Conservation (phyloP, 768 basidiomycete species). For the Pleurotus djamor region DNA sequence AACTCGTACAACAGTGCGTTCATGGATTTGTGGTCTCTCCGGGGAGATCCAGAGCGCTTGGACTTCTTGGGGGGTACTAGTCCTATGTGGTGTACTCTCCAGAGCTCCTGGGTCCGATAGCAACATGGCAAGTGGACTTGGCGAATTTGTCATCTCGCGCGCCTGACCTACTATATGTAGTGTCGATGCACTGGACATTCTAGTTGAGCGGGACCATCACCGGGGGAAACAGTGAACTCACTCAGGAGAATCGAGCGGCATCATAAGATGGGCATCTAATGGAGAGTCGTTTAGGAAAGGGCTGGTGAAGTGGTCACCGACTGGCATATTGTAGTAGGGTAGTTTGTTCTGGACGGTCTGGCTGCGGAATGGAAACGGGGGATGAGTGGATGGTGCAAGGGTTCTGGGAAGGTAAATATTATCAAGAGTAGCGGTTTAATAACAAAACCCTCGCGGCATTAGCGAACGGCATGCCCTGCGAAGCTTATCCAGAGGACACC, state of each 20-base stretch:
- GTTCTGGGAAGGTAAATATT: not conserved
- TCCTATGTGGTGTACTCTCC: conserved; percentile 25
- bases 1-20: conserved; percentile 37
- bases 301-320: not conserved
- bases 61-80: conserved; percentile 24
- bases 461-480: not conserved
- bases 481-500: not conserved
- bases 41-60: conserved; percentile 34
- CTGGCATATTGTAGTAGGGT: not conserved
- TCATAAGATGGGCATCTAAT: not conserved
- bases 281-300: not conserved
- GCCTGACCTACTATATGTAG: conserved; percentile 34
- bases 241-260: not conserved
- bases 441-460: not conserved
- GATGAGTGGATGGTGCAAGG: not conserved
- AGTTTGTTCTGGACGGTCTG: too few relatives aligned
- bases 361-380: not conserved
- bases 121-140: conserved; percentile 41
- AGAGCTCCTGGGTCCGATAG: conserved; percentile 42
- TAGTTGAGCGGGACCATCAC: not conserved
- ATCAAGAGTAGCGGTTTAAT: not conserved
- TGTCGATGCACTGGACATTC: conserved; percentile 5
- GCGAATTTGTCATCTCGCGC: conserved; percentile 41
- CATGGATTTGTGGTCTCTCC: conserved; percentile 30
- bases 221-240: not conserved